These are phyloP conservation scores for Dianthus caryophyllus DNA, from an alignment of 148 eudicot species.

Conservation along the genomic window DNA sequence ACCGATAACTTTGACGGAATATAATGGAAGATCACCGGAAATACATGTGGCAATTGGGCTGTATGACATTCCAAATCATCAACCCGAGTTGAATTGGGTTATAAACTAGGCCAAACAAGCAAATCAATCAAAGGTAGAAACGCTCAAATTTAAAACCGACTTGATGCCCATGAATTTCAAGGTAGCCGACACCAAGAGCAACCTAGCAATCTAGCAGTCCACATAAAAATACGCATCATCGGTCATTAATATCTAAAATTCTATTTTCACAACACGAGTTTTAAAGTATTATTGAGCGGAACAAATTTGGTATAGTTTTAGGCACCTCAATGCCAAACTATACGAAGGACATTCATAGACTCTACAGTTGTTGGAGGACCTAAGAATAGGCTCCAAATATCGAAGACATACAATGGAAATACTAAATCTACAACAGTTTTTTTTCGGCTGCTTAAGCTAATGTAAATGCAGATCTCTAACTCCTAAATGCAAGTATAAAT, in stretches of 20 bases:
- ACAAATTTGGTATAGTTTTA: conserved; percentile 17
- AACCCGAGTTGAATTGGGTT: too few relatives aligned
- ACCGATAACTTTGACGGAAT: too few relatives aligned
- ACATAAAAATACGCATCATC: not conserved
- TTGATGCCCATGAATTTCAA: not conserved
- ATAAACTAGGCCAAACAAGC: too few relatives aligned
- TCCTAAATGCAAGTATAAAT: conserved; percentile 29
- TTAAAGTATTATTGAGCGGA: conserved; percentile 13
- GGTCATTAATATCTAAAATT: not conserved
- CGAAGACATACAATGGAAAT: conserved; percentile 18
- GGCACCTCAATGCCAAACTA: conserved; percentile 29
- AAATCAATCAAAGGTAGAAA: too few relatives aligned
- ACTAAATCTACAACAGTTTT: conserved; percentile 25
- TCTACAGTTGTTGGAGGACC: conserved; percentile 15
- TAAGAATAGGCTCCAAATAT: conserved; percentile 19
- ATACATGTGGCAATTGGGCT: too few relatives aligned
- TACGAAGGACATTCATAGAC: conserved; percentile 21
- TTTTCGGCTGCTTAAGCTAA: conserved; percentile 28
- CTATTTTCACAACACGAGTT: not conserved
- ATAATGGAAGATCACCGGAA: too few relatives aligned
- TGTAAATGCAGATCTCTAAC: conserved; percentile 18
- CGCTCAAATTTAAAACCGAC: not conserved
- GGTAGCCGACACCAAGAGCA: too few relatives aligned
- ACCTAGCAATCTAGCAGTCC: not conserved
- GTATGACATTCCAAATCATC: too few relatives aligned